Percentiles rank a stretch among this genome's conserved stretches.
phyloP scores from a whole-genome alignment of 495 filamentous ascomycete species.

The Penicillium flavigenum region DNA sequence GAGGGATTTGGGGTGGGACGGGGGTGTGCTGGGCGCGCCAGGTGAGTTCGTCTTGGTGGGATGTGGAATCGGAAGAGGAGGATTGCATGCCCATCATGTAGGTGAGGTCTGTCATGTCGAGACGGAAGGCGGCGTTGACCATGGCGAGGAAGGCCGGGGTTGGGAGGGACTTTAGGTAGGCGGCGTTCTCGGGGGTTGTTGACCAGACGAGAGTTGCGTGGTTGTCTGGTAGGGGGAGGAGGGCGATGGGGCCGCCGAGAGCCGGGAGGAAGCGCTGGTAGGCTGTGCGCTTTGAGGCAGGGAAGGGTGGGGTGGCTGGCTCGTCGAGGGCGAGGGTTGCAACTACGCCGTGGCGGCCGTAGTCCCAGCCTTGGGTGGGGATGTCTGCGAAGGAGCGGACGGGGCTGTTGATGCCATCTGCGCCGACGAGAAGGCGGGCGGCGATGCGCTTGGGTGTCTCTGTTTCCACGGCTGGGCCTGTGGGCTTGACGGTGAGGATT shows the following conservation, averaged over 20 bases:
- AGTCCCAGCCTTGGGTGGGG: slow-evolving; percentile 85
- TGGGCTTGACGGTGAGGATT: slow-evolving; percentile 63
- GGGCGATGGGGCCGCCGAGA: slow-evolving; percentile 73
- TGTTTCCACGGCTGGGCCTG: slow-evolving; percentile 34
- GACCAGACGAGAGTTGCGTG: slow-evolving; percentile 90
- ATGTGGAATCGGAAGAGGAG: slow-evolving; percentile 30
- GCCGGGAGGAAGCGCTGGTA: slow-evolving; percentile 96
- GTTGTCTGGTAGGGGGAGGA: slow-evolving; percentile 83
- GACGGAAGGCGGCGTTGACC: slow-evolving; percentile 91
- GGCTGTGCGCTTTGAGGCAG: slow-evolving; percentile 60
- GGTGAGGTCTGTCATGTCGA: slow-evolving; percentile 71
- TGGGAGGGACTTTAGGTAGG: slow-evolving; percentile 73
- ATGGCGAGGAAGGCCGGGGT: slow-evolving; percentile 73
- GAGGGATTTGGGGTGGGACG: slow-evolving; percentile 53
- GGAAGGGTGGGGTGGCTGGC: slow-evolving; percentile 27
- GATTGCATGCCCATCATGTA: slow-evolving; percentile 68
- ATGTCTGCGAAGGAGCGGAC: slow-evolving; percentile 90
- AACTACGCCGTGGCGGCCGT: slow-evolving; percentile 84
- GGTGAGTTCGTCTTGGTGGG: slow-evolving; percentile 68
- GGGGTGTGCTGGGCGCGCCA: slow-evolving; percentile 77
- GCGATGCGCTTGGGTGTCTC: slow-evolving; percentile 52
- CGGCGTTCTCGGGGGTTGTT: slow-evolving; percentile 74
- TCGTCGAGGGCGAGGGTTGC: slow-evolving; percentile 76
- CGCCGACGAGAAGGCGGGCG: slow-evolving; percentile 84
- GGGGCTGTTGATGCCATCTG: slow-evolving; percentile 92